Conservation (phyloP, 2,329 filamentous ascomycete genomes). For the Ampelomyces quisqualis region DNA sequence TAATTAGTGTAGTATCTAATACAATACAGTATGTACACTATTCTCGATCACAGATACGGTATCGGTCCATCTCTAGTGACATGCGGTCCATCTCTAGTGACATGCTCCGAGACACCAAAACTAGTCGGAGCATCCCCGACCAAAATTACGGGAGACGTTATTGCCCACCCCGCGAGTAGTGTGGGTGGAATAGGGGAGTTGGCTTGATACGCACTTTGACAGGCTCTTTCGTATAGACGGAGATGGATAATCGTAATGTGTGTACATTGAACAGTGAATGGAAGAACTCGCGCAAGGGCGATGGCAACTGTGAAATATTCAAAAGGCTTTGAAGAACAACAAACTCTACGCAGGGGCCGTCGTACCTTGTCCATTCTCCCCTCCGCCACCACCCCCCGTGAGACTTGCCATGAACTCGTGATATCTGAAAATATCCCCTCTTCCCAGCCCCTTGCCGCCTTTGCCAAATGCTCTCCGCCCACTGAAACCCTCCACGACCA, state of each 20-base stretch:
- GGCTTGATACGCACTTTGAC: no score
- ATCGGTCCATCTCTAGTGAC: no score
- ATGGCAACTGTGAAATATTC: not conserved
- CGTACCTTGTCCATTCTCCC: slow-evolving; percentile 21
- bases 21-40: no score
- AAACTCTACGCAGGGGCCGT: slow-evolving; percentile 10
- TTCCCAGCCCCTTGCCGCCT: slow-evolving; percentile 49
- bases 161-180: no score
- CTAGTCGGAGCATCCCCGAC: no score
- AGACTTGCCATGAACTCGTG: slow-evolving; percentile 76
- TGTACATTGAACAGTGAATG: not conserved
- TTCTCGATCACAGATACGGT: no score
- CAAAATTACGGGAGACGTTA: no score
- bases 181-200: no score
- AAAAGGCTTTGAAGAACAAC: not conserved
- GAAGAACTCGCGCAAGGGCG: not conserved
- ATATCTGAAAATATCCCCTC: slow-evolving; percentile 90
- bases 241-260: not conserved
- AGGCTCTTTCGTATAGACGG: no score
- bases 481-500: slow-evolving; percentile 83
- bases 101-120: no score
- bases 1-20: no score
- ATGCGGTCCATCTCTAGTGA: no score
- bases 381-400: slow-evolving; percentile 40
- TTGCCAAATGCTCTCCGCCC: slow-evolving; percentile 80